Conservation (phyloP, 2,329 filamentous ascomycete species). For the Neopestalotiopsis clavispora region DNA sequence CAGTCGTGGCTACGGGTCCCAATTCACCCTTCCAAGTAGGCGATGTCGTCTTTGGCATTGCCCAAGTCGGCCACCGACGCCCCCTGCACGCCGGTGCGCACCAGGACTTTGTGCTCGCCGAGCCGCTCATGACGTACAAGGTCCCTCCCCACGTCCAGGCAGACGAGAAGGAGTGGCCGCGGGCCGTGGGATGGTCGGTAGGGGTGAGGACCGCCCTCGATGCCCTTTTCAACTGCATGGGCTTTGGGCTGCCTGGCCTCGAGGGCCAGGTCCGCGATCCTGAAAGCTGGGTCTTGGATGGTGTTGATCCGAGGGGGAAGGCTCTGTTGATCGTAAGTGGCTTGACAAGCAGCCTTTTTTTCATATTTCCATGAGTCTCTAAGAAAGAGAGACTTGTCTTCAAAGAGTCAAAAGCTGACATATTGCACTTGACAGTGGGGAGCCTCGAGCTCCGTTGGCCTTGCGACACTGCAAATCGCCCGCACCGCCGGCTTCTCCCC, state of each 20-base stretch:
- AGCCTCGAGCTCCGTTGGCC: conserved; percentile 35
- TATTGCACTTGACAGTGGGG: conserved; percentile 29
- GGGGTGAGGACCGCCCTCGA: conserved; percentile 15
- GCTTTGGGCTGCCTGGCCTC: conserved; percentile 20
- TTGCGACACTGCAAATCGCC: conserved; percentile 36
- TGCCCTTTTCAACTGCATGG: conserved; percentile 20
- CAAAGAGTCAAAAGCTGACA: no score
- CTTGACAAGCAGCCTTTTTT: background rate
- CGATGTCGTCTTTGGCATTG: conserved; percentile 25
- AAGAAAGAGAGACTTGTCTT: no score
- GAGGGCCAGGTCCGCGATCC: no score
- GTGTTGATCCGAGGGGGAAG: conserved; percentile 19
- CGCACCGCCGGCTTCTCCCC: conserved; percentile 30
- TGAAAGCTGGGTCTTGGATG: background rate
- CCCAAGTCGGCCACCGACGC: conserved; percentile 19
- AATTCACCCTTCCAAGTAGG: conserved; percentile 20
- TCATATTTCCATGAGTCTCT: no score
- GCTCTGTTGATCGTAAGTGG: conserved; percentile 22
- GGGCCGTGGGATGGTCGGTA: conserved; percentile 19
- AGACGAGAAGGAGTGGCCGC: conserved; percentile 4
- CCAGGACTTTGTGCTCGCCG: conserved; percentile 25
- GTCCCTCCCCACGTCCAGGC: background rate
- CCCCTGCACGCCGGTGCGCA: conserved; percentile 25
- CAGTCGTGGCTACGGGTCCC: conserved; percentile 20
- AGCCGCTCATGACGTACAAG: conserved; percentile 19